Evolutionary conservation across 169 alveolate species (phyloP).

Genomic region (Cryptosporidium bovis): DNA sequence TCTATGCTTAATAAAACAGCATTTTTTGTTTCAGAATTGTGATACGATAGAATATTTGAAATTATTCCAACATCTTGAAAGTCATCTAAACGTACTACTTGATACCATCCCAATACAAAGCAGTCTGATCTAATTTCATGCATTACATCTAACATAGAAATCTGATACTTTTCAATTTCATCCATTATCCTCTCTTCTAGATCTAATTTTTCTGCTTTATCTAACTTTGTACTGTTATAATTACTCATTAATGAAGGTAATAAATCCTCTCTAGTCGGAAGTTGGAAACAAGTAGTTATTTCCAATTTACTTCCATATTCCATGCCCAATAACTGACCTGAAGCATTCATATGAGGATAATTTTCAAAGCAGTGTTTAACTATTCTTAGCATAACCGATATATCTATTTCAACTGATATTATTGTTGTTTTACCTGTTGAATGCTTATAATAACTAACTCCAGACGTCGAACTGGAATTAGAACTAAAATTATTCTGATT

Average conservation of each 20-base stretch:
- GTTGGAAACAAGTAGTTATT: slow-evolving; percentile 87
- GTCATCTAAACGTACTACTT: slow-evolving; percentile 85
- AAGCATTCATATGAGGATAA: slow-evolving; percentile 85
- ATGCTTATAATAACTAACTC: slow-evolving; percentile 22
- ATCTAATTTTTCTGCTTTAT: slow-evolving; percentile 80
- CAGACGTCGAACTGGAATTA: neutral
- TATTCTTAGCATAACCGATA: slow-evolving; percentile 83
- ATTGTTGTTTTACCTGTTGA: slow-evolving; percentile 6
- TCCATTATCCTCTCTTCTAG: slow-evolving; percentile 85
- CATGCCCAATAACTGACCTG: slow-evolving; percentile 86
- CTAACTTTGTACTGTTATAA: slow-evolving; percentile 37
- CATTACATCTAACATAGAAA: slow-evolving; percentile 85
- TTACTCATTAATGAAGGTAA: slow-evolving; percentile 77
- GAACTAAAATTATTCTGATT: slow-evolving; percentile 33
- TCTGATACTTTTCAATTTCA: slow-evolving; percentile 86
- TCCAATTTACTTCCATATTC: slow-evolving; percentile 85
- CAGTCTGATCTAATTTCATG: slow-evolving; percentile 88
- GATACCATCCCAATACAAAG: slow-evolving; percentile 90
- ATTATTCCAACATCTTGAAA: slow-evolving; percentile 83
- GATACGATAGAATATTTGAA: slow-evolving; percentile 83
- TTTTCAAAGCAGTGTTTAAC: slow-evolving; percentile 86
- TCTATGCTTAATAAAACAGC: slow-evolving; percentile 48
- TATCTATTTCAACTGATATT: slow-evolving; percentile 81
- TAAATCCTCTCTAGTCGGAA: slow-evolving; percentile 86
- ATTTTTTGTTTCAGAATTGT: slow-evolving; percentile 64